phyloP scores from a whole-genome alignment of 768 basidiomycete species.

The Trametes meyenii region DNA sequence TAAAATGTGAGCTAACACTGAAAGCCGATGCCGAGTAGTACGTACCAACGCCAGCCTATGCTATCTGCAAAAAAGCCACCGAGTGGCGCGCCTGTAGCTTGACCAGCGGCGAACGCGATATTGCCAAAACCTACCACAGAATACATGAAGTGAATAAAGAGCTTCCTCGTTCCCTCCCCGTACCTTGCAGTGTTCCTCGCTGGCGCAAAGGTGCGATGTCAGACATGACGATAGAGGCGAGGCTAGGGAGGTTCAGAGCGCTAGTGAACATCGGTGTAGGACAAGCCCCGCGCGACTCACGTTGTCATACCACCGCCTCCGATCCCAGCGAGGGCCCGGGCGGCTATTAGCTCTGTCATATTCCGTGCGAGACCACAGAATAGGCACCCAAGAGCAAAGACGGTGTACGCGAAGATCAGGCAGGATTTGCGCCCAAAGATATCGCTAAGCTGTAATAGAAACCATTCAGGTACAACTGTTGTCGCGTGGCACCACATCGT shows the following conservation, averaged over 20 bases:
- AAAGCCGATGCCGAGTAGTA: background rate
- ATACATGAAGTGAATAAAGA: background rate
- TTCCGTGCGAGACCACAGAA: conserved; percentile 55
- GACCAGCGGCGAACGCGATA: conserved; percentile 60
- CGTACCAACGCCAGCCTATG: conserved; percentile 68
- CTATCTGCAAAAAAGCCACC: conserved; percentile 65
- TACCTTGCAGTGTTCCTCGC: conserved; percentile 74
- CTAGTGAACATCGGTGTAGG: background rate
- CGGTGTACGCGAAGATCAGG: conserved; percentile 53
- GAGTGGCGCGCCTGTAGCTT: conserved; percentile 60
- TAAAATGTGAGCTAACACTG: background rate
- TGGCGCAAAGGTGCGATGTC: conserved; percentile 64
- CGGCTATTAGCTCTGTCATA: conserved; percentile 55
- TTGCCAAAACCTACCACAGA: conserved; percentile 51
- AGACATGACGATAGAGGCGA: conserved; percentile 67
- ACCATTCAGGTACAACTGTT: background rate
- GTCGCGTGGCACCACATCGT: background rate
- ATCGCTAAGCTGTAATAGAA: conserved; percentile 43
- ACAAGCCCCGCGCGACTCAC: conserved; percentile 38
- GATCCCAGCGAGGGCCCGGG: conserved; percentile 58
- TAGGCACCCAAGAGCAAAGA: conserved; percentile 58
- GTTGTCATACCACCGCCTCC: conserved; percentile 67
- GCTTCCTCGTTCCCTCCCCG: background rate
- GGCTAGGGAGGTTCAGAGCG: conserved; percentile 34
- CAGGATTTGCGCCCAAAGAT: conserved; percentile 66